A percentile compares a stretch with the other conserved stretches of the same genome.
phyloP scores from a whole-genome alignment of 139 green algal genomes.

The Ettlia oleoabundans region DNA sequence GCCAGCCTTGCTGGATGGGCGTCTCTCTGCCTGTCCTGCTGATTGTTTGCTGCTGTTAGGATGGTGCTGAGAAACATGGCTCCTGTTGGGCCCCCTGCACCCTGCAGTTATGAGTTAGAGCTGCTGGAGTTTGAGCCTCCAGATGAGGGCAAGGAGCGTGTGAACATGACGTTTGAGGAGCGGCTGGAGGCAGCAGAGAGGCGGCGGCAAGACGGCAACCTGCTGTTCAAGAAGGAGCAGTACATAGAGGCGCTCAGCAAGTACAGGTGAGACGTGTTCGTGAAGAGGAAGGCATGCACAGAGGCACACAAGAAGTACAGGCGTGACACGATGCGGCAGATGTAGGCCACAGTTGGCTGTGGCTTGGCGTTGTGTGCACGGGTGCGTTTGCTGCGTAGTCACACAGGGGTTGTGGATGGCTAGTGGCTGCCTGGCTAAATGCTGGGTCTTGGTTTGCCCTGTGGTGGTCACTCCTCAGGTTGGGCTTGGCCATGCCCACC shows the following conservation, averaged over 20 bases:
- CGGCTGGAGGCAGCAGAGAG: conserved; percentile 77
- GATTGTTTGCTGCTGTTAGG: neutral
- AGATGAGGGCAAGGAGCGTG: conserved; percentile 37
- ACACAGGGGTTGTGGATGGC: no score
- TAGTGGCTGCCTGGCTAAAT: no score
- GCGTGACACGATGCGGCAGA: no score
- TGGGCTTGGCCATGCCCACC: no score
- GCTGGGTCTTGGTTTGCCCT: no score
- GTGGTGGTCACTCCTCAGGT: no score
- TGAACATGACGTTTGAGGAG: conserved; percentile 43
- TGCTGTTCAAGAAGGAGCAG: conserved; percentile 60
- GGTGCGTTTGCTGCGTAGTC: no score
- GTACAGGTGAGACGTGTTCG: conserved; percentile 59
- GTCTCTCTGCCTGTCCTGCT: neutral
- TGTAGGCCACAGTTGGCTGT: no score
- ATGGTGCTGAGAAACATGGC: no score
- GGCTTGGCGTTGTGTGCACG: no score
- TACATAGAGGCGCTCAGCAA: conserved; percentile 58
- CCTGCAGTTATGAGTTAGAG: conserved; percentile 56
- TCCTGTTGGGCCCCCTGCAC: neutral
- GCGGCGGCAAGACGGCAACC: conserved; percentile 70
- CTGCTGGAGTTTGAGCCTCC: conserved; percentile 72
- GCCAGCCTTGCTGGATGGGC: neutral
- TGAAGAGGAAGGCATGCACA: no score
- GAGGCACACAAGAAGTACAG: no score